Conservation (phyloP, 2,329 filamentous ascomycete species). For the Monosporascus sp. region DNA sequence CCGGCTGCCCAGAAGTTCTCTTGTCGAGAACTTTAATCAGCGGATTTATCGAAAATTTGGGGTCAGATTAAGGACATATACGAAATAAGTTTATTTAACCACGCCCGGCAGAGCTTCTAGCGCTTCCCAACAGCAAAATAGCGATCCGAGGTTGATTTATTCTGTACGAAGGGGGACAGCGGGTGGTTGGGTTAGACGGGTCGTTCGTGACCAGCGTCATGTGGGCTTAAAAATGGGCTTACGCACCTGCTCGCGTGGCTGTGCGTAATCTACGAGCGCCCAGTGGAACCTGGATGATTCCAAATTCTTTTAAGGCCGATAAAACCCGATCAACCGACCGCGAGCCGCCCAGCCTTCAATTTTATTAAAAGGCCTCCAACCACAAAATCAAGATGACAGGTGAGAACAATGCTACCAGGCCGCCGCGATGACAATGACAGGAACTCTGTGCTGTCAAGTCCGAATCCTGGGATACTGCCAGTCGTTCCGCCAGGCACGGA, state of each 20-base stretch:
- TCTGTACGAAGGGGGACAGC: too few species aligned
- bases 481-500: constrained; percentile 40
- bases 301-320: not conserved
- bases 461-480: constrained; percentile 37
- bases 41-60: too few species aligned
- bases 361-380: not conserved
- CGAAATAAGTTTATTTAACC: too few species aligned
- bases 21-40: too few species aligned
- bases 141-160: too few species aligned
- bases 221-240: not conserved
- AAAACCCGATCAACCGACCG: not conserved
- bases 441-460: constrained; percentile 10
- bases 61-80: too few species aligned
- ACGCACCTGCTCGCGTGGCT: not conserved
- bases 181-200: too few species aligned
- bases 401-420: constrained; percentile 24
- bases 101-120: too few species aligned
- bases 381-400: constrained; percentile 22
- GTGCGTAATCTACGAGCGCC: not conserved
- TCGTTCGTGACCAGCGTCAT: too few species aligned
- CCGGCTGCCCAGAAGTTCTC: too few species aligned
- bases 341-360: not conserved
- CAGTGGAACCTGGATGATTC: too few species aligned
- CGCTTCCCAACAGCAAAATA: too few species aligned
- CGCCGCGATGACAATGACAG: constrained; percentile 20